Evolutionary conservation across 163 green algal species (phyloP).

Genomic region (Chlorella variabilis): DNA sequence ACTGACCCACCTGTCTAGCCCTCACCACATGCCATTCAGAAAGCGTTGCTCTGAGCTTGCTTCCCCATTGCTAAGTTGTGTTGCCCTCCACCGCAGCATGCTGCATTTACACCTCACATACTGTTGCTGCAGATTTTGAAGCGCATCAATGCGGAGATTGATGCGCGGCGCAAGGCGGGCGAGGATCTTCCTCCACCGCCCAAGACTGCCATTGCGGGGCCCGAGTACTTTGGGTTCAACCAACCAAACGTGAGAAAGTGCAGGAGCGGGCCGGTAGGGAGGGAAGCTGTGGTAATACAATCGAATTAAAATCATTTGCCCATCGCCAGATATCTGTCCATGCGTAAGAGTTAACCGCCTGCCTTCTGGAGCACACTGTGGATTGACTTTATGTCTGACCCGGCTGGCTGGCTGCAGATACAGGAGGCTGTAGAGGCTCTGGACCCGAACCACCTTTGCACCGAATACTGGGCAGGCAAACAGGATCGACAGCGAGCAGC

Average conservation of each 20-base stretch:
- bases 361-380: too few relatives aligned
- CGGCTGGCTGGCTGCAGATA: conserved; percentile 48
- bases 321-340: too few relatives aligned
- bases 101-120: too few relatives aligned
- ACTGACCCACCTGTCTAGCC: background rate
- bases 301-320: too few relatives aligned
- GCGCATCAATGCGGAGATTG: conserved; percentile 90
- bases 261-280: too few relatives aligned
- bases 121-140: conserved; percentile 65
- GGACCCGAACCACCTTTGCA: conserved; percentile 75
- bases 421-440: conserved; percentile 79
- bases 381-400: too few relatives aligned
- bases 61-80: too few relatives aligned
- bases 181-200: conserved; percentile 86
- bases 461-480: conserved; percentile 86
- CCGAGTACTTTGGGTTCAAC: conserved; percentile 96
- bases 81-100: too few relatives aligned
- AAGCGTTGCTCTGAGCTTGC: too few relatives aligned
- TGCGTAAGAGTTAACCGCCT: too few relatives aligned
- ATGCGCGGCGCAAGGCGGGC: conserved; percentile 61
- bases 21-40: background rate
- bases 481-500: conserved; percentile 56
- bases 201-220: conserved; percentile 91
- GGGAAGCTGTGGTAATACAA: background rate
- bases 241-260: conserved; percentile 72